Evolutionary conservation across 2,329 filamentous ascomycete genomes (phyloP).

Genomic region (Orbilia javanica): DNA sequence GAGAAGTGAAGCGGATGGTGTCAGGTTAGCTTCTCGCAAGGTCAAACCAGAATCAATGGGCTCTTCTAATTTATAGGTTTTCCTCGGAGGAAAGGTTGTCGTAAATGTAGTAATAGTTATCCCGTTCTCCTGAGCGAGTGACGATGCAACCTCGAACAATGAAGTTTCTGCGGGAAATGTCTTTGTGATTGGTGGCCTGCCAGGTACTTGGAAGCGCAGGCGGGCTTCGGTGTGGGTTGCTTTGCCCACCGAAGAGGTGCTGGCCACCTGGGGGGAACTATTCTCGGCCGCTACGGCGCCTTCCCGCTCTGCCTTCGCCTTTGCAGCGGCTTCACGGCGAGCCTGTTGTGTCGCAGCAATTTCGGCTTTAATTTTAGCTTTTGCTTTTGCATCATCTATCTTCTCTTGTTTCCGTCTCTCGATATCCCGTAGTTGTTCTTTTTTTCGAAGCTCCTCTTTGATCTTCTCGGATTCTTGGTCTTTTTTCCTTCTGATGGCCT

Average conservation of each 20-base stretch:
- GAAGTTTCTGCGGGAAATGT: conserved; percentile 90
- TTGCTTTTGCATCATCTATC: conserved; percentile 83
- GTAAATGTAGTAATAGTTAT: conserved; percentile 80
- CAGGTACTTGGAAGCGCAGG: conserved; percentile 76
- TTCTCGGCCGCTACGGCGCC: conserved; percentile 72
- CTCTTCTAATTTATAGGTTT: conserved; percentile 75
- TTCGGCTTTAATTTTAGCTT: conserved; percentile 89
- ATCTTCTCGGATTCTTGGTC: conserved; percentile 89
- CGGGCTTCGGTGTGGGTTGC: conserved; percentile 78
- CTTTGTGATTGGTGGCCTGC: conserved; percentile 83
- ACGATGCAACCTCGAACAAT: conserved; percentile 88
- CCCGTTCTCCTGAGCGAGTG: conserved; percentile 78
- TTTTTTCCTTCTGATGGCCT: conserved; percentile 82
- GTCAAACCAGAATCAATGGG: conserved; percentile 85
- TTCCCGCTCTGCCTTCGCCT: conserved; percentile 86
- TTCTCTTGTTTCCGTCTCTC: conserved; percentile 89
- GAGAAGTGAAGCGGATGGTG: conserved; percentile 90
- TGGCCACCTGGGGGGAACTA: conserved; percentile 64
- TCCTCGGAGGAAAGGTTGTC: conserved; percentile 83
- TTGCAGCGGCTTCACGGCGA: conserved; percentile 84
- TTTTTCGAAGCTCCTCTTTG: conserved; percentile 88
- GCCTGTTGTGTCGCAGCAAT: conserved; percentile 96
- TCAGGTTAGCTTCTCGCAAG: conserved; percentile 88
- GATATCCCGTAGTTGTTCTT: conserved; percentile 93
- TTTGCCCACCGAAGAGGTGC: conserved; percentile 69